Conservation (phyloP, 2,329 filamentous ascomycete species). For the Colletotrichum lini region DNA sequence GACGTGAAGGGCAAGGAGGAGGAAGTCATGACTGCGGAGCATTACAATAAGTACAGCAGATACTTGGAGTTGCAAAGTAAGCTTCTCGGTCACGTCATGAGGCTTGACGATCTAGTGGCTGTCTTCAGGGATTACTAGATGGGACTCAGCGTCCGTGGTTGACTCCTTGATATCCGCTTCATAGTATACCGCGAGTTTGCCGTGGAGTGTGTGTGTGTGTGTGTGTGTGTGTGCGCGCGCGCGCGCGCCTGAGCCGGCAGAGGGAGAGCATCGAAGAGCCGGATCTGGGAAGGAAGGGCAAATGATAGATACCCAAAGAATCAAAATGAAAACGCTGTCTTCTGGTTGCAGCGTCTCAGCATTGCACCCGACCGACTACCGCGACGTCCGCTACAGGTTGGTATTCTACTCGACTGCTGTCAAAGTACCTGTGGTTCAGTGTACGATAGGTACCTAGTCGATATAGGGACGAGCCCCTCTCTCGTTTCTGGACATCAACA, state of each 20-base stretch:
- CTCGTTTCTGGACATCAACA: neutral
- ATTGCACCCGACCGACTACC: neutral
- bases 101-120: constrained; percentile 88
- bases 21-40: constrained; percentile 81
- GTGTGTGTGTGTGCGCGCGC: neutral
- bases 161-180: neutral
- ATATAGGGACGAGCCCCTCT: neutral
- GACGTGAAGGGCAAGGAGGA: constrained; percentile 90
- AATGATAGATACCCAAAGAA: constrained; percentile 39
- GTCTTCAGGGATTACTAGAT: constrained; percentile 79
- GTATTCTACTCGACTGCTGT: no score
- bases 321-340: constrained; percentile 13
- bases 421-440: neutral
- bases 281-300: constrained; percentile 16
- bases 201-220: neutral
- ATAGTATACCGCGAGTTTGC: neutral
- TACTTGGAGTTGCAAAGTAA: constrained; percentile 78
- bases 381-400: no score
- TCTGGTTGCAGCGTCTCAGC: neutral
- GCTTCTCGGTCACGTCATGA: constrained; percentile 82
- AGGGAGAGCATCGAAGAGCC: neutral
- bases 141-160: neutral
- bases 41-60: constrained; percentile 74
- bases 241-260: neutral
- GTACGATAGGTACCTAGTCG: no score